phyloP scores from a whole-genome alignment of 495 filamentous ascomycete genomes.

The Bacidia rubella region DNA sequence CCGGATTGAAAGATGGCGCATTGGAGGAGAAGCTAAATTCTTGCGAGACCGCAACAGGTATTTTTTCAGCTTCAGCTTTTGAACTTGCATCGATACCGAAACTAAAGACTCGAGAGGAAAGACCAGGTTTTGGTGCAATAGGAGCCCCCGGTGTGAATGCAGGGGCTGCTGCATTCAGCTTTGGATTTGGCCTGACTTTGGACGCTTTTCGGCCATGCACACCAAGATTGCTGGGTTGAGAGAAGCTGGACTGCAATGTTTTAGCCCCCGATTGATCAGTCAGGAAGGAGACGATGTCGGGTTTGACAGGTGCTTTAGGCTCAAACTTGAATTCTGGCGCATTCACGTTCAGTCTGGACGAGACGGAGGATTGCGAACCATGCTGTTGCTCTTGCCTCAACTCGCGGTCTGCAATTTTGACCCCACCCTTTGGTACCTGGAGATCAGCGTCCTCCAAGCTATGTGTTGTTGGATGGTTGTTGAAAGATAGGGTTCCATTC shows the following conservation, averaged over 20 bases:
- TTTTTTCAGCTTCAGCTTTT: neutral
- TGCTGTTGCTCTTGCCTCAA: neutral
- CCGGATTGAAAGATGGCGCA: conserved; percentile 61
- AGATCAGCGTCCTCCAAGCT: neutral
- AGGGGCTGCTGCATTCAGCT: conserved; percentile 49
- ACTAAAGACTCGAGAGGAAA: conserved; percentile 2
- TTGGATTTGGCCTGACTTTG: neutral
- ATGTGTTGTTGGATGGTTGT: neutral
- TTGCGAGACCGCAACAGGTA: conserved; percentile 22
- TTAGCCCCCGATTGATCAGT: conserved; percentile 22
- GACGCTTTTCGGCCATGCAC: neutral
- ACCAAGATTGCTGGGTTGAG: neutral
- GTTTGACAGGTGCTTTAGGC: conserved; percentile 47
- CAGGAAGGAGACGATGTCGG: conserved; percentile 43
- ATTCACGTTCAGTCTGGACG: conserved; percentile 70
- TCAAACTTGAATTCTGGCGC: conserved; percentile 82
- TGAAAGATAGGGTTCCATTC: too few relatives aligned
- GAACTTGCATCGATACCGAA: neutral
- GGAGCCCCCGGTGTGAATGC: conserved; percentile 51
- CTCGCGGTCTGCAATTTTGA: neutral
- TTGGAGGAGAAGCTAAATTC: conserved; percentile 63
- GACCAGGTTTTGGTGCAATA: conserved; percentile 10
- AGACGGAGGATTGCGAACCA: conserved; percentile 28
- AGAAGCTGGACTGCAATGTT: neutral
- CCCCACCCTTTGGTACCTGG: neutral